phyloP scores from a whole-genome alignment of 169 alveolate genomes.

The Plasmodium ovale region DNA sequence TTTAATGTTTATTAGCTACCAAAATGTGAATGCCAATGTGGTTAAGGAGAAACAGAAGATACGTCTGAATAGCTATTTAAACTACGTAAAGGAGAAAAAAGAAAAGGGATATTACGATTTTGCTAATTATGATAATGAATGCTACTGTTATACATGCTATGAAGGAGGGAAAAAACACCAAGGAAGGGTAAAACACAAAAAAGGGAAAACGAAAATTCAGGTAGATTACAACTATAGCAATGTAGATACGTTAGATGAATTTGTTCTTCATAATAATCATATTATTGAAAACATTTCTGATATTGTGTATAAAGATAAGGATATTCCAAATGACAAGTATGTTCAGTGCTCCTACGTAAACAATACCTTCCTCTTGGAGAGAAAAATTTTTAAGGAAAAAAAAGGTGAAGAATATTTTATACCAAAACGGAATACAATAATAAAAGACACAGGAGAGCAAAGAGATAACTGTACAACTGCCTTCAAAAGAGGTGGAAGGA shows the following conservation, averaged over 20 bases:
- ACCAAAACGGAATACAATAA: background rate
- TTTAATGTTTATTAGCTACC: conserved; percentile 19
- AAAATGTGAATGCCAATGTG: conserved; percentile 9
- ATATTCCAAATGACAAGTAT: conserved; percentile 13
- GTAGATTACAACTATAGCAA: conserved; percentile 56
- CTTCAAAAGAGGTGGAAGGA: background rate
- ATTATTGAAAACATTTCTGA: conserved; percentile 48
- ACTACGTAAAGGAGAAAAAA: background rate
- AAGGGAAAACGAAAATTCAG: background rate
- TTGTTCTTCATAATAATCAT: conserved; percentile 55
- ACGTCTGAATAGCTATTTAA: background rate
- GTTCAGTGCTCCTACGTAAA: conserved; percentile 13
- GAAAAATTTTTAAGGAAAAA: background rate
- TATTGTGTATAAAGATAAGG: conserved; percentile 16
- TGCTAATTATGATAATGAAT: conserved; percentile 53
- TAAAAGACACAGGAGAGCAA: background rate
- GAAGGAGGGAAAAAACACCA: background rate
- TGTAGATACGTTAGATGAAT: conserved; percentile 29
- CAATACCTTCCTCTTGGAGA: conserved; percentile 26
- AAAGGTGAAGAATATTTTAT: background rate
- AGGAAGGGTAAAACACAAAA: conserved; percentile 5
- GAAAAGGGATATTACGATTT: background rate
- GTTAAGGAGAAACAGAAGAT: conserved; percentile 26
- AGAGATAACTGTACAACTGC: background rate
- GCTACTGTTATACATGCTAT: conserved; percentile 20